These are phyloP conservation scores for Taiwanofungus camphoratus DNA, from an alignment of 1,284 basidiomycete species.

Conservation along the genomic window DNA sequence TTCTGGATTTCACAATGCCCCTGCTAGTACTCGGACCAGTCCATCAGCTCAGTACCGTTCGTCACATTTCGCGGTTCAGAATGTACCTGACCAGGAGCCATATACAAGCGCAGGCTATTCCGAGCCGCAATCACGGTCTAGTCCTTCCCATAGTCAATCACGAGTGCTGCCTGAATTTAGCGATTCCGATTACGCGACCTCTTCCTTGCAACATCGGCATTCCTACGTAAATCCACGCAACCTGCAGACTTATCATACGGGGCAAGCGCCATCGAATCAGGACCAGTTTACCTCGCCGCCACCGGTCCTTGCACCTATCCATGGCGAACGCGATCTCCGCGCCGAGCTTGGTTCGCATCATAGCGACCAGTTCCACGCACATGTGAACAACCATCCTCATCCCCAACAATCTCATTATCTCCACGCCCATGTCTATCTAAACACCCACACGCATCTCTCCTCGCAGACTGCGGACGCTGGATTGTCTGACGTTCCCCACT, in stretches of 20 bases:
- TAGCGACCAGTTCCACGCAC: neutral
- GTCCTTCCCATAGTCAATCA: neutral
- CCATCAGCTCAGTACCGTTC: too few relatives aligned
- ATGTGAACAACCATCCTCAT: neutral
- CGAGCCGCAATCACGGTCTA: too few relatives aligned
- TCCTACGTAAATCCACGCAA: slow-evolving; percentile 3
- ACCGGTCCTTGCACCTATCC: slow-evolving; percentile 21
- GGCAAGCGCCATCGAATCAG: neutral
- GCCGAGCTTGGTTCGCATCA: slow-evolving; percentile 5
- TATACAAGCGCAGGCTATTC: too few relatives aligned
- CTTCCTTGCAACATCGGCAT: slow-evolving; percentile 4
- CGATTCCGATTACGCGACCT: slow-evolving; percentile 9
- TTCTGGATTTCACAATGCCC: neutral
- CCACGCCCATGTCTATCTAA: neutral
- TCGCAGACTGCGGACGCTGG: neutral
- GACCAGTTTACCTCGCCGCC: slow-evolving; percentile 14
- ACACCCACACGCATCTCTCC: neutral
- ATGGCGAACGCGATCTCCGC: slow-evolving; percentile 13
- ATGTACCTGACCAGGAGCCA: too few relatives aligned
- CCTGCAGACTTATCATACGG: slow-evolving; percentile 2
- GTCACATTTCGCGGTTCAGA: too few relatives aligned
- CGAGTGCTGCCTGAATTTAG: neutral
- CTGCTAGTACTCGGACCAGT: neutral
- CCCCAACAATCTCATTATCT: neutral
- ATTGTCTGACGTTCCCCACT: neutral